Conservation (phyloP, 2,329 filamentous ascomycete species). For the Colletotrichum sojae region DNA sequence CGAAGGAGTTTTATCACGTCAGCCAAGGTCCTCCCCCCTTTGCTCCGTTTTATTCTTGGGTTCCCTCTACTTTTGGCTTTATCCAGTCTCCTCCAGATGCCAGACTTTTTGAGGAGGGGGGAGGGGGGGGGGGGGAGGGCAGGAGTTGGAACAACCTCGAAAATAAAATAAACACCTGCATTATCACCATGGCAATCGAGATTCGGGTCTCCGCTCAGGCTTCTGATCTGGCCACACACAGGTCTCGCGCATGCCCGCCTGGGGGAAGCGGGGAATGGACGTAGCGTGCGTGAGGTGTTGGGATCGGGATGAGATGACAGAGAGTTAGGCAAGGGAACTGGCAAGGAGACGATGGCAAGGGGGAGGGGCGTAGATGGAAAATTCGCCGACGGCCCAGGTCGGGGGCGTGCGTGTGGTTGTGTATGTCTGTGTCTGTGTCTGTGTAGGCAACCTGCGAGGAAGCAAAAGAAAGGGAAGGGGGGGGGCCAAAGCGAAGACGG, state of each 20-base stretch:
- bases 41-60: too few species aligned
- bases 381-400: conserved; percentile 4
- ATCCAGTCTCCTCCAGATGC: too few species aligned
- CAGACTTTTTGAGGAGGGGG: too few species aligned
- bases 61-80: too few species aligned
- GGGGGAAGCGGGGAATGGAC: not conserved
- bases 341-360: not conserved
- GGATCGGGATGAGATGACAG: conserved; percentile 23
- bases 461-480: too few species aligned
- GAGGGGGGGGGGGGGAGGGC: too few species aligned
- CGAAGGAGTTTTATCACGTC: conserved; percentile 4
- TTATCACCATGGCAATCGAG: too few species aligned
- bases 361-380: not conserved
- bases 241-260: conserved; percentile 14
- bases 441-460: too few species aligned
- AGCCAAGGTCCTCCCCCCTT: conserved; percentile 5
- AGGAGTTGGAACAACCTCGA: too few species aligned
- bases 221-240: conserved; percentile 11
- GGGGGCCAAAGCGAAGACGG: conserved; percentile 3
- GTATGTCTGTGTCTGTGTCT: not conserved
- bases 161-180: too few species aligned
- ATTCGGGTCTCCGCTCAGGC: not conserved
- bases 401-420: not conserved
- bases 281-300: not conserved
- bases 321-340: not conserved